phyloP scores from a whole-genome alignment of 192 early-diverging fungal genomes.

The Entomortierella lignicola region DNA sequence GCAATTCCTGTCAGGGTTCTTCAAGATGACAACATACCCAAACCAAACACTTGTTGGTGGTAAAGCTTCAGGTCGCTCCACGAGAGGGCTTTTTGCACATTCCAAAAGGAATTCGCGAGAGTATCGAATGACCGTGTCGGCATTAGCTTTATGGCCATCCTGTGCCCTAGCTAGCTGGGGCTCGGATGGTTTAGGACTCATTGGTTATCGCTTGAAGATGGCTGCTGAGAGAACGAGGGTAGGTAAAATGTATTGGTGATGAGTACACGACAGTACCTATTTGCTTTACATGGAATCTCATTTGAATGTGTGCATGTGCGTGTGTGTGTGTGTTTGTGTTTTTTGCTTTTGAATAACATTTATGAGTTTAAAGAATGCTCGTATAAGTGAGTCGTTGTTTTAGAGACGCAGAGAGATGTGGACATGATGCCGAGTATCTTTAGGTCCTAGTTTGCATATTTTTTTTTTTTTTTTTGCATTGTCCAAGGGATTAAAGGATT shows the following conservation, averaged over 20 bases:
- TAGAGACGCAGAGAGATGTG: too few relatives aligned
- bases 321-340: too few relatives aligned
- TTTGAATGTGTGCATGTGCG: too few relatives aligned
- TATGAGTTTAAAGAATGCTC: too few relatives aligned
- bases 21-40: constrained; percentile 32
- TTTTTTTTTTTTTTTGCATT: too few relatives aligned
- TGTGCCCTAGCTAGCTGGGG: constrained; percentile 8
- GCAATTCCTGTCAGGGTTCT: too few relatives aligned
- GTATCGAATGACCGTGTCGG: constrained; percentile 49
- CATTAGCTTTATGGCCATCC: constrained; percentile 13
- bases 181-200: constrained; percentile 27
- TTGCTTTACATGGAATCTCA: too few relatives aligned
- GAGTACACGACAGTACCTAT: neutral
- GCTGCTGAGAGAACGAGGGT: neutral
- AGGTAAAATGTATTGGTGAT: neutral
- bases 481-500: too few relatives aligned
- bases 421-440: too few relatives aligned
- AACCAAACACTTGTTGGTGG: constrained; percentile 56
- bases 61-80: constrained; percentile 48
- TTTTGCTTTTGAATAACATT: too few relatives aligned
- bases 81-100: constrained; percentile 56
- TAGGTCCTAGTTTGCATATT: too few relatives aligned
- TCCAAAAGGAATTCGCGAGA: constrained; percentile 55
- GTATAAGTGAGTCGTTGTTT: too few relatives aligned
- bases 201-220: neutral